phyloP scores from a whole-genome alignment of 75 land plant genomes.

The Pinus tabuliformis region DNA sequence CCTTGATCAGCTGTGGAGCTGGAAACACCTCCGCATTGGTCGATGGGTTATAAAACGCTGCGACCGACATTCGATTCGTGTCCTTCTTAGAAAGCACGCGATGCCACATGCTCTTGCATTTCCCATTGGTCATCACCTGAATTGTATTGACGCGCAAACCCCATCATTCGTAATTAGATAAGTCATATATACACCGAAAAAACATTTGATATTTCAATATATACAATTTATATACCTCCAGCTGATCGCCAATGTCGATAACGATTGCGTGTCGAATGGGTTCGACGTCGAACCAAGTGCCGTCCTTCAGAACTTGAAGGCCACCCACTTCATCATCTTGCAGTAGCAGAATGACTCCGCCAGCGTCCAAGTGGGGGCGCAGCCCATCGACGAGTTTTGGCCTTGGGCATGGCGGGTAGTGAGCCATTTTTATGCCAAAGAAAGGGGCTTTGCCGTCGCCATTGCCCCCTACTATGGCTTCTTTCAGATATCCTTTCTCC shows the following conservation, averaged over 20 bases:
- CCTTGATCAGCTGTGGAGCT: constrained; percentile 28
- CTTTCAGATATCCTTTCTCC: constrained; percentile 36
- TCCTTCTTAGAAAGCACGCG: constrained; percentile 51
- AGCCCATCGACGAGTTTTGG: constrained; percentile 53
- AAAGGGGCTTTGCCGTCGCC: constrained; percentile 15
- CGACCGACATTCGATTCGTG: constrained; percentile 61
- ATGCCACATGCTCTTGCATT: constrained; percentile 69
- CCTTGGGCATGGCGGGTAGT: constrained; percentile 57
- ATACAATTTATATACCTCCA: constrained; percentile 32
- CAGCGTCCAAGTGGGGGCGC: constrained; percentile 66
- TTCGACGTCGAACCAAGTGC: constrained; percentile 56
- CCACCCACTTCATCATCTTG: constrained; percentile 63
- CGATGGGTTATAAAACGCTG: constrained; percentile 71
- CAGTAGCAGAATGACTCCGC: constrained; percentile 59
- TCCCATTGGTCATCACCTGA: constrained; percentile 70
- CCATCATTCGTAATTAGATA: background rate
- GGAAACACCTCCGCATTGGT: constrained; percentile 62
- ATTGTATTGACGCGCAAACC: background rate
- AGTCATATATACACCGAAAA: background rate
- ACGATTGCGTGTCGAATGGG: constrained; percentile 36
- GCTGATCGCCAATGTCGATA: constrained; percentile 66
- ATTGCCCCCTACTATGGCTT: constrained; percentile 19
- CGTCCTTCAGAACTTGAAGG: constrained; percentile 64
- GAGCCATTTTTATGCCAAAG: constrained; percentile 56
- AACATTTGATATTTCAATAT: too few relatives aligned